These are phyloP conservation scores for Lycium barbarum DNA, from an alignment of 257 asterid genomes.

Conservation along the genomic window DNA sequence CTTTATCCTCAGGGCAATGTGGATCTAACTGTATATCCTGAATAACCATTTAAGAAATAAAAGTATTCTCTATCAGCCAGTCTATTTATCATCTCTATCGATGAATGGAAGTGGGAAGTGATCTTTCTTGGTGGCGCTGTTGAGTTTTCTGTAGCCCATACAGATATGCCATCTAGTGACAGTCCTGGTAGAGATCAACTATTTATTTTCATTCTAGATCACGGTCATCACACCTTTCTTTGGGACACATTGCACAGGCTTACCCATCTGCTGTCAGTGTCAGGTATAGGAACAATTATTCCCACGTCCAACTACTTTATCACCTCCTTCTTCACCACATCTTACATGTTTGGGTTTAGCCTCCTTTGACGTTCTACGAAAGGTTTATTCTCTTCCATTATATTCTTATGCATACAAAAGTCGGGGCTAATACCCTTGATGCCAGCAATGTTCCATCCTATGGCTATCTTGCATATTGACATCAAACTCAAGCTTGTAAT, in stretches of 20 bases:
- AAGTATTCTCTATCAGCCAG: neutral
- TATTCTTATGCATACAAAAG: neutral
- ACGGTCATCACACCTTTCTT: neutral
- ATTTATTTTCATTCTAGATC: neutral
- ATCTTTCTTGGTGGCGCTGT: neutral
- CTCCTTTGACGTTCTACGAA: neutral
- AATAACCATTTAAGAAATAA: neutral
- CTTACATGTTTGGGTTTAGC: neutral
- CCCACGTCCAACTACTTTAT: neutral
- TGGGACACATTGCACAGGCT: neutral
- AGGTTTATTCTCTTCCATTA: neutral
- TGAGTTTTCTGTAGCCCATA: neutral
- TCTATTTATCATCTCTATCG: neutral
- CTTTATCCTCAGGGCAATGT: neutral
- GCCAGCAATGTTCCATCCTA: neutral
- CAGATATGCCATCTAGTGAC: neutral
- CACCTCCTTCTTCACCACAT: neutral
- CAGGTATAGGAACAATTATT: neutral
- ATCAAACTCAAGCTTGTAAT: conserved; percentile 18
- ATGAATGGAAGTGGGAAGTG: neutral
- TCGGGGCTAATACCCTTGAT: neutral
- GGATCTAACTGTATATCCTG: neutral
- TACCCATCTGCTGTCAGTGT: neutral
- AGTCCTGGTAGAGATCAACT: neutral
- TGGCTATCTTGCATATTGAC: neutral